Evolutionary conservation across 176 grass and related monocot species (phyloP), one percentile per base, ranked within the genome.

Genomic region (Miscanthus lutarioriparius): DNA sequence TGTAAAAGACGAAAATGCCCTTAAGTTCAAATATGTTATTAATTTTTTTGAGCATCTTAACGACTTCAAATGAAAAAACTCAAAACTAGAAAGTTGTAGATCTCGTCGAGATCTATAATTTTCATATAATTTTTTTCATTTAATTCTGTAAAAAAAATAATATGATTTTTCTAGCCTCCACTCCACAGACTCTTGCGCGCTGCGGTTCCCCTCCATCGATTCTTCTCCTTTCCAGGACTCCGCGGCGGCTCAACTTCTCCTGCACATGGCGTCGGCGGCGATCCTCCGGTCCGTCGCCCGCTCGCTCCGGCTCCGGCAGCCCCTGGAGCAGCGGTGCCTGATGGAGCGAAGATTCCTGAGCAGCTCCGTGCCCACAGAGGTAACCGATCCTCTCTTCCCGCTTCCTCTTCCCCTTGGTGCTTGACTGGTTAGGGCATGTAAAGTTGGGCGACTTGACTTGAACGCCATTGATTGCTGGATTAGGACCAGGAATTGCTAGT

Each of bases 231-330:
- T 15, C 45, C 14, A 5, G 13, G 0, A 48, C 4, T 15, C 13
- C 45, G 45, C n/a, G n/a, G n/a, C n/a, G 43, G 47, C 47, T 36
- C 30, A 27, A 67, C 15, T 22, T 13, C 7, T 17, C 30, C 16
- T 38, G 66, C 10, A 11, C 53, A 77, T 77, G 75, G 75, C 51
- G 75, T 30, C 69, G 69, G 22, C 39, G 69, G 22, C 39, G 39
- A 26, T 61, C 37, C 75, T 37, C 22, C 53, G 53, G 22, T 61
- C 35, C 53, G 75, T 36, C 35, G 53, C 53, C 75, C 35, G 53
- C 20, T 13, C 75, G 51, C 53, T 62, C 53, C 53, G 33, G 20
- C 32, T 61, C 53, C 53, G 33, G 33, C 75, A 36, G 20, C 20
- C 20, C 4, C 48, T 75, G 47, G 72, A 54, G 16, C 27, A 58